phyloP scores from a whole-genome alignment of 805 yeast species.

The Torulaspora microellipsoides region DNA sequence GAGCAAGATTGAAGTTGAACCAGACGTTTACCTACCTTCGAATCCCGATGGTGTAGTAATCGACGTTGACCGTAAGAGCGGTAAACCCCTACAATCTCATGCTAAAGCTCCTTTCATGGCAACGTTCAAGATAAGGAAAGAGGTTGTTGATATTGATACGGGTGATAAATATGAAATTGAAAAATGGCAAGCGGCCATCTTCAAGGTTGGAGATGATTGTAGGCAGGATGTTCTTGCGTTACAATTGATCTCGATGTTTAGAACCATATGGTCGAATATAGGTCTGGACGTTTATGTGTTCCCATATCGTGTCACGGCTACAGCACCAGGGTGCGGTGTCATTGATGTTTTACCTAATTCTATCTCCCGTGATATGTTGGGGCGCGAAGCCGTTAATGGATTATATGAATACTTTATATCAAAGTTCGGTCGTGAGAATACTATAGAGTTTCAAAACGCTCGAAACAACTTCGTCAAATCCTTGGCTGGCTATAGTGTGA shows the following conservation, averaged over 20 bases:
- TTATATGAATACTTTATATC: slow-evolving; percentile 85
- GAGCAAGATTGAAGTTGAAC: slow-evolving; percentile 65
- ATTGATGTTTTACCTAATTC: slow-evolving; percentile 96
- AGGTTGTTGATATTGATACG: slow-evolving; percentile 38
- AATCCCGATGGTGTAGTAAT: slow-evolving; percentile 94
- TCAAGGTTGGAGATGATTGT: slow-evolving; percentile 98
- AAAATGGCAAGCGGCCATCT: slow-evolving; percentile 90
- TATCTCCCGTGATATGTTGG: slow-evolving; percentile 94
- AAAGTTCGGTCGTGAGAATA: slow-evolving; percentile 91
- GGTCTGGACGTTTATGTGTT: slow-evolving; percentile 89
- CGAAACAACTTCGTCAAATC: slow-evolving; percentile 90
- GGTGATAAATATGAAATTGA: slow-evolving; percentile 48
- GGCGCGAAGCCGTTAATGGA: slow-evolving; percentile 98
- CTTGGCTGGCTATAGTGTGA: slow-evolving; percentile 88
- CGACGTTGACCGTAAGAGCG: slow-evolving; percentile 87
- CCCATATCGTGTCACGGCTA: slow-evolving; percentile 95
- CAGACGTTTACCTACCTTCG: slow-evolving; percentile 89
- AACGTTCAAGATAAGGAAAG: slow-evolving; percentile 74
- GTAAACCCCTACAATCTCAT: slow-evolving; percentile 93
- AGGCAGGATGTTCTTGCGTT: slow-evolving; percentile 94
- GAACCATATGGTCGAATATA: slow-evolving; percentile 81
- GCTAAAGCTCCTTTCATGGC: slow-evolving; percentile 99
- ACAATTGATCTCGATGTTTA: slow-evolving; percentile 85
- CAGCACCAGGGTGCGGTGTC: slow-evolving; percentile 99
- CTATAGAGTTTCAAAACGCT: slow-evolving; percentile 85